Evolutionary conservation across 257 asterid genomes (phyloP), one percentile per base, ranked within the genome.

Genomic region (Jasminum sambac): DNA sequence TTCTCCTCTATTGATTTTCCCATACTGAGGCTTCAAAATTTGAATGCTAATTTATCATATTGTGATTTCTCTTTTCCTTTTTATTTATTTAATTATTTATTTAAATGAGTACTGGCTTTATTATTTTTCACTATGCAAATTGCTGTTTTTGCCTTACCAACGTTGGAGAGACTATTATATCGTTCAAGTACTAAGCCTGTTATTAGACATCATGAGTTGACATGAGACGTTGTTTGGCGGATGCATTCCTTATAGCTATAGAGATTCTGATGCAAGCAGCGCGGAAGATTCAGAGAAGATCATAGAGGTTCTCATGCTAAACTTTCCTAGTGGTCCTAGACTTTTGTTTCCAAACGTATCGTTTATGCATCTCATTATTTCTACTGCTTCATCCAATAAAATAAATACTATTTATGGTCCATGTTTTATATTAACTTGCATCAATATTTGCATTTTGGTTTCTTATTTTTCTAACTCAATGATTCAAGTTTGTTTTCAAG

Each of bases 141-240:
- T n/a, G 99, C 98, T 83, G 98, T 98, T 8, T 95, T 88, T 84
- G 79, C 97, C 77, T 84, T 95, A 70, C 99, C 99, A 55, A 89
- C 96, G 63, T 62, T 95, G 80, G 99, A 91, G 84, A 89, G 99
- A 84, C 85, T 95, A 74, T 68, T 85, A 64, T 91, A 67, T 80
- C 86, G 90, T 63, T 97, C 95, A 65, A 91, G 88, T 83, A 83
- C 84, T 82, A 86, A 95, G 67, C 99, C 96, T 69, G 99, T 96
- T 58, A 87, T 87, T 67, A 84, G 99, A n/a, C n/a, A 14, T 46
- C 2, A 6, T n/a, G 66, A 60, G 66, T 66, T 61, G 26, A 44
- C 61, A 3, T 52, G 6, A 59, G 67, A 37, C 17, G 14, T 44
- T 62, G 19, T 68, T 67, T 63, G 61, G 34, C 78, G 68, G 82